Evolutionary conservation across 140 eudicot species (phyloP).

Genomic region (Oenanthe javanica): DNA sequence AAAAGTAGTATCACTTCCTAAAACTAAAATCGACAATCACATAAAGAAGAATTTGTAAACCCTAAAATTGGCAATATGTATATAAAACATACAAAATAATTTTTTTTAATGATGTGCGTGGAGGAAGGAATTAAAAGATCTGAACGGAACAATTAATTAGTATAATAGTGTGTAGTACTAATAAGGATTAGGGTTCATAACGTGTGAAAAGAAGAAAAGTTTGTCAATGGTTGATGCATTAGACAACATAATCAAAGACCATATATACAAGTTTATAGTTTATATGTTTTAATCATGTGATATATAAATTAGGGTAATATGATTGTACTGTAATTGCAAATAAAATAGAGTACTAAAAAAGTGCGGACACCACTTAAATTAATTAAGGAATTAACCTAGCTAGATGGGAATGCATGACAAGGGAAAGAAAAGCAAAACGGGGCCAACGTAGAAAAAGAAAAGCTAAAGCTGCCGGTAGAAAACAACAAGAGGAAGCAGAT

Average conservation of each 20-base stretch:
- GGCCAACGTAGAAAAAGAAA: not conserved
- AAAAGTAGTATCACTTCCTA: no score
- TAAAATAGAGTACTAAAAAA: not conserved
- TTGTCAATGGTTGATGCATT: not conserved
- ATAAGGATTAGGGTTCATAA: not conserved
- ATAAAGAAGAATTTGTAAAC: no score
- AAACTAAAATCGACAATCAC: no score
- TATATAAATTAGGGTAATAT: not conserved
- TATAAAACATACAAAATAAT: no score
- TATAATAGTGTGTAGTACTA: no score
- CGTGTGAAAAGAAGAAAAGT: not conserved
- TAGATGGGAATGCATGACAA: not conserved
- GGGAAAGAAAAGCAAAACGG: not conserved
- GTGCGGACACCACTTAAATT: not conserved
- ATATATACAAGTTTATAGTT: not conserved
- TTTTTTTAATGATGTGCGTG: not conserved
- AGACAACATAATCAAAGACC: not conserved
- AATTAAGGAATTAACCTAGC: not conserved
- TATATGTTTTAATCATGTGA: not conserved
- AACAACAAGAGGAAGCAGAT: not conserved
- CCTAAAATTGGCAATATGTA: no score
- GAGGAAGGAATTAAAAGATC: not conserved
- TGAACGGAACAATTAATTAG: no score
- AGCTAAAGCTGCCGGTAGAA: slow-evolving; percentile 2
- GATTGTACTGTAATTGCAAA: no score